Conservation (phyloP, 2,329 filamentous ascomycete genomes). For the Talaromyces sp. region DNA sequence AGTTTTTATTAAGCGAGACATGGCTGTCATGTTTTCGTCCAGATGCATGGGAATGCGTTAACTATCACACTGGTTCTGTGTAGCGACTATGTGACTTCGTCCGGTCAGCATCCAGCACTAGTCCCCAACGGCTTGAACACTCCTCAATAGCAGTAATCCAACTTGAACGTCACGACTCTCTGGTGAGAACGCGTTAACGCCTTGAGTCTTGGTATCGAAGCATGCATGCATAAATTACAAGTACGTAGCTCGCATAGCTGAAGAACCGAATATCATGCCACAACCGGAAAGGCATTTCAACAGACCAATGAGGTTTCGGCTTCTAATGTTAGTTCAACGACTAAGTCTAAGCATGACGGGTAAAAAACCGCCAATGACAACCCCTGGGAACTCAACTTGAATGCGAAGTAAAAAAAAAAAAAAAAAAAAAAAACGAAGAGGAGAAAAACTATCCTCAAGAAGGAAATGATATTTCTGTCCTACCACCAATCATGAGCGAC, state of each 20-base stretch:
- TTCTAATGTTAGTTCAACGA: too few species aligned
- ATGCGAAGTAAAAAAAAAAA: neutral
- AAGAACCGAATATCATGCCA: neutral
- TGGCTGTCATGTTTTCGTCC: neutral
- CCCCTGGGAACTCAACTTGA: neutral
- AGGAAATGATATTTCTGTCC: neutral
- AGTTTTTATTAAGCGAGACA: neutral
- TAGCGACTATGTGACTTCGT: neutral
- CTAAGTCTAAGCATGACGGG: neutral
- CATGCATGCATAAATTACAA: neutral
- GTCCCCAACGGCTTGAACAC: too few species aligned
- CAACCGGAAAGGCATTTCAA: neutral
- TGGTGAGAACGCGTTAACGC: neutral
- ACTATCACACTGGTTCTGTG: neutral
- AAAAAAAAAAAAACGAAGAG: neutral
- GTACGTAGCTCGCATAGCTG: neutral
- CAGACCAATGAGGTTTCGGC: neutral
- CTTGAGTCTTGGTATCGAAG: neutral
- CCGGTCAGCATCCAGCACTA: neutral
- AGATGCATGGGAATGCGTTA: neutral
- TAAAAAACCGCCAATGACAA: neutral
- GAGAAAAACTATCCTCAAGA: neutral
- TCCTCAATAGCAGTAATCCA: too few species aligned
- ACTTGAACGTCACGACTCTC: too few species aligned
- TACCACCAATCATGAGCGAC: neutral